Evolutionary conservation across 176 grass and related monocot genomes (phyloP).

Genomic region (Musa beccarii): DNA sequence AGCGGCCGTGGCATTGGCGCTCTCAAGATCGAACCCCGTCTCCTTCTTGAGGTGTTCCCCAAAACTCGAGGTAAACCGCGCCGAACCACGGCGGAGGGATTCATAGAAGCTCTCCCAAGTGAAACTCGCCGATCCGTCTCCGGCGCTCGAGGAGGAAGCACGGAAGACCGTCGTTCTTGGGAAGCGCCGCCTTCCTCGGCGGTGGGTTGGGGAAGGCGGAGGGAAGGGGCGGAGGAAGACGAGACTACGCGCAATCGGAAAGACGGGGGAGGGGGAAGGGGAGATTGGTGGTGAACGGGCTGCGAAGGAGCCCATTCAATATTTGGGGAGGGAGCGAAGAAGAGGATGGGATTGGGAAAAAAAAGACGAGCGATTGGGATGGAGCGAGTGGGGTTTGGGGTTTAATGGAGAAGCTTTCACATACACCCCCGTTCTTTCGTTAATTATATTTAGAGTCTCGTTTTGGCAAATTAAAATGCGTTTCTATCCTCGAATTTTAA

Average conservation of each 20-base stretch:
- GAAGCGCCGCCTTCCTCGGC: neutral
- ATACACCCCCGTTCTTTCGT: neutral
- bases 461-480: no score
- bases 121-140: neutral
- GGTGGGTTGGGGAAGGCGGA: neutral
- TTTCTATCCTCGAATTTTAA: no score
- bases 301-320: neutral
- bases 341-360: no score
- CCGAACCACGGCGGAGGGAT: slow-evolving; percentile 6
- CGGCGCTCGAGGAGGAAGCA: neutral
- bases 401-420: neutral
- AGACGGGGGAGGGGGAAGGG: neutral
- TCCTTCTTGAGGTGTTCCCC: slow-evolving; percentile 5
- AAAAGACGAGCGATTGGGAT: no score
- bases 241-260: neutral
- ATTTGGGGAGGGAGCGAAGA: neutral
- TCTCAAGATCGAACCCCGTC: neutral
- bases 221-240: neutral
- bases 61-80: neutral
- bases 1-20: neutral
- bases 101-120: slow-evolving; percentile 6
- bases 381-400: neutral
- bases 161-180: neutral
- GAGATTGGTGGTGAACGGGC: neutral
- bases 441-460: no score